These are phyloP conservation scores for Adiantum capillusveneris DNA, from an alignment of 75 land plant genomes.

Conservation along the genomic window DNA sequence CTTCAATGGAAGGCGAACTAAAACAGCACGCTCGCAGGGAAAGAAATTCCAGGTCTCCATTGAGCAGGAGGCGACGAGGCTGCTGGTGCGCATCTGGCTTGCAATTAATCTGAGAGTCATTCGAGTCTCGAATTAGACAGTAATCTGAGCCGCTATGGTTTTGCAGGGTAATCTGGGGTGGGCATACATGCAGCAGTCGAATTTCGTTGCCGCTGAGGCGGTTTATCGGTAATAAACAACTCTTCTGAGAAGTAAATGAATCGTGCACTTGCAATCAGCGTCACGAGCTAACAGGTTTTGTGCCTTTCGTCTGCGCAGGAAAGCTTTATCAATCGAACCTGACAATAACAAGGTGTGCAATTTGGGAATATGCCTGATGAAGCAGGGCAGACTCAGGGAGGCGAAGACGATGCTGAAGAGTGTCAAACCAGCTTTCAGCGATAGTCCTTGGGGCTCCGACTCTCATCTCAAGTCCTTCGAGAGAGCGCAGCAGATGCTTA, in stretches of 20 bases:
- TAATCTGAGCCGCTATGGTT: not conserved
- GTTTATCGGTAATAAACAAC: slow-evolving; percentile 42
- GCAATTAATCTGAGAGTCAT: too few species aligned
- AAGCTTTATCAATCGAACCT: slow-evolving; percentile 70
- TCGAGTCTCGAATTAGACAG: too few species aligned
- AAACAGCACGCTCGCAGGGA: slow-evolving; percentile 96
- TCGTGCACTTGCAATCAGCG: too few species aligned
- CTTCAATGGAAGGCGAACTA: slow-evolving; percentile 94
- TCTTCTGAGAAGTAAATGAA: not conserved
- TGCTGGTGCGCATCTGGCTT: slow-evolving; percentile 48
- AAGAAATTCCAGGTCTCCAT: slow-evolving; percentile 98
- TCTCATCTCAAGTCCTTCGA: slow-evolving; percentile 95
- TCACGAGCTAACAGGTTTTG: too few species aligned
- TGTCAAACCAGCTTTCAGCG: slow-evolving; percentile 74
- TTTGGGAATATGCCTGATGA: slow-evolving; percentile 94
- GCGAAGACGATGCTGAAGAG: slow-evolving; percentile 67
- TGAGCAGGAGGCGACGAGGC: slow-evolving; percentile 90
- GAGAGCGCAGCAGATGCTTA: slow-evolving; percentile 92
- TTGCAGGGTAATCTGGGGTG: slow-evolving; percentile 93
- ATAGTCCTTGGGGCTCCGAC: slow-evolving; percentile 72
- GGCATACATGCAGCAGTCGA: slow-evolving; percentile 96
- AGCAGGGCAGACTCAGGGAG: slow-evolving; percentile 85
- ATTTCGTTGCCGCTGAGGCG: slow-evolving; percentile 83
- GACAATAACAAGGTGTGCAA: slow-evolving; percentile 99
- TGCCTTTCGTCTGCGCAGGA: too few species aligned